phyloP scores from a whole-genome alignment of 768 basidiomycete genomes.

The Rhizopogon roseolus region DNA sequence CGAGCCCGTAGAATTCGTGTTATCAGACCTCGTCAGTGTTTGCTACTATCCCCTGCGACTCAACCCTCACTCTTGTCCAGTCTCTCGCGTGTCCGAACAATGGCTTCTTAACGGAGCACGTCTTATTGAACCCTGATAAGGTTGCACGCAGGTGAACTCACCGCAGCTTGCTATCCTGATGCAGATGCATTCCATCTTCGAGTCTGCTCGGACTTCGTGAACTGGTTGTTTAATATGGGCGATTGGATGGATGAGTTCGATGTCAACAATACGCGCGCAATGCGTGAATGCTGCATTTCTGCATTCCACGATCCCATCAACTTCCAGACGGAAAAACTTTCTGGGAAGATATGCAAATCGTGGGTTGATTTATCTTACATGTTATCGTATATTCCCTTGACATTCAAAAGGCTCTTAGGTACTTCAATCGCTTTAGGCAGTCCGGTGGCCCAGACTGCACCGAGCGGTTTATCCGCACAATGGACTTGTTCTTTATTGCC shows the following conservation, averaged over 20 bases:
- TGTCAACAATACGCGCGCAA: conserved; percentile 22
- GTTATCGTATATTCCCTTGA: too few relatives aligned
- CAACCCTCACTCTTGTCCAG: conserved; percentile 26
- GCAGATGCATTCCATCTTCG: conserved; percentile 46
- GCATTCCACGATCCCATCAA: conserved; percentile 24
- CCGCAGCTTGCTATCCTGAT: conserved; percentile 54
- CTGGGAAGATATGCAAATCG: conserved; percentile 30
- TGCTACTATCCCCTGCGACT: conserved; percentile 33
- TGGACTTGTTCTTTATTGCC: conserved; percentile 37
- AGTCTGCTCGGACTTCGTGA: conserved; percentile 57
- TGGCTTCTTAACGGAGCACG: conserved; percentile 24
- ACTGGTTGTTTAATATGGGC: conserved; percentile 29
- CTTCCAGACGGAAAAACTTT: conserved; percentile 22
- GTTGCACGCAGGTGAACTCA: conserved; percentile 58
- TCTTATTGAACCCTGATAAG: conserved; percentile 34
- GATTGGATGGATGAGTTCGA: conserved; percentile 38
- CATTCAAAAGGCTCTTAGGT: conserved; percentile 21
- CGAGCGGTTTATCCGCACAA: conserved; percentile 36
- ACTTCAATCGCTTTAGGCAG: conserved; percentile 32
- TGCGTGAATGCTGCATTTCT: conserved; percentile 25
- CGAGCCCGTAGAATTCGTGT: conserved; percentile 21
- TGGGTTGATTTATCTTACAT: conserved; percentile 13
- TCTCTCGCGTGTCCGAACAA: conserved; percentile 32
- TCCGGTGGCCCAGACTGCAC: conserved; percentile 36
- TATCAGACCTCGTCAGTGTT: conserved; percentile 38